Base-by-base conservation (phyloP, 2,329 filamentous ascomycete genomes). In the Fusarium musae region DNA sequence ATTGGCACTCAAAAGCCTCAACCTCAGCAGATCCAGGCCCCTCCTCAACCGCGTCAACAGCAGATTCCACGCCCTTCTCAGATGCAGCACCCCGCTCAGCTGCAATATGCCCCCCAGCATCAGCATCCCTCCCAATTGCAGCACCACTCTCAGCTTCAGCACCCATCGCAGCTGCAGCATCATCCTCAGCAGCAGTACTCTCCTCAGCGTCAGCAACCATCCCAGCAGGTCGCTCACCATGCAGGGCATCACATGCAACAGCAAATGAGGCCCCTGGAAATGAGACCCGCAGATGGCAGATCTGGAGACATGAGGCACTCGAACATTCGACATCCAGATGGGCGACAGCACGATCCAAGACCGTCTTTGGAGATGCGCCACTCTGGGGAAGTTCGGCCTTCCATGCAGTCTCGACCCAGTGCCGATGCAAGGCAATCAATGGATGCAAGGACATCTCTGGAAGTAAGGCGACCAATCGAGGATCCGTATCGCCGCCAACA, bases 401-500 rank as follows among this genome's bases (percentile, higher is more conserved):
- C 67, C 6, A 67, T 70, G 70, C 62, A 75, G 39, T 50, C 59
- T 34, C 73, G 73, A 42, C 50, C 56, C 37, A 26, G 56, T 47
- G n/a, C 66, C 62, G 65, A 76, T 71, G 28, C 65, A 28, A 72
- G 70, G 59, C 71, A 72, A 42, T 10, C 68, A 46, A 28, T 52
- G 30, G 72, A 74, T 30, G 32, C 57, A n/a, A 61, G 75, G 50
- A 72, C 66, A 26, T 79, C 73, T 13, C 69, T 78, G 40, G 77
- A 78, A 60, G 59, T 74, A 59, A 65, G 75, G 36, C 70, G 71
- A 23, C 75, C 73, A 16, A 75, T 75, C 28, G 78, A 77, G 16
- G 77, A 79, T 39, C 66, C 78, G 17, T 73, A 77, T 36, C 69
- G 73, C 12, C 70, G 75, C 17, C 74, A 74, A 50, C 75, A 77